Evolutionary conservation across 164 flowering plant genomes (phyloP), one percentile per base, ranked within the genome.

Genomic region (Taxillus chinensis): DNA sequence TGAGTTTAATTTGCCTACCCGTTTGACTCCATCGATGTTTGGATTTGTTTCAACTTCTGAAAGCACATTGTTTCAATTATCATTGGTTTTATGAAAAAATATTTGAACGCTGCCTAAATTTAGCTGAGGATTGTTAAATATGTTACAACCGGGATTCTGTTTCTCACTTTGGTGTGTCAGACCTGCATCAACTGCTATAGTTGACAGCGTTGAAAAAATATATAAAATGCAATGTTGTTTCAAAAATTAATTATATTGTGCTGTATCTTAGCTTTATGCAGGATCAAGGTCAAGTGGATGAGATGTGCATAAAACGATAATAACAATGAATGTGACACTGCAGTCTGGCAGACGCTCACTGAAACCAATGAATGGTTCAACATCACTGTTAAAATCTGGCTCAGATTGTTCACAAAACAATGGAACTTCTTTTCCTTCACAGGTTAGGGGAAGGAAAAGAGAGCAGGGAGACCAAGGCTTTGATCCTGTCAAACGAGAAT

Each of bases 251-350:
- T 27, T 27, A 27, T 27, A 27, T 53, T 7, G 8, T 45, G 8
- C 39, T 55, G 9, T 12, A 45, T 62, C 16, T 61, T 45, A 39
- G 64, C 5, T 59, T 60, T 48, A 12, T 64, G 16, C 77, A 90
- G 97, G 95, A 88, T 52, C 89, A 86, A 67, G 86, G 86, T 75
- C 95, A 90, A 81, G 89, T 90, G 76, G 80, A 88, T 74, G 73
- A 83, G 58, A 76, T 90, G 14, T 72, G 63, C 49, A 77, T 56
- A 88, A 80, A 78, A 84, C 96, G 13, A 75, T 74, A 41, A 45
- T 75, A 82, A 93, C 84, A 75, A 90, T 93, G 99, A 85, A 90
- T 86, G 89, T 77, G 61, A 74, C 85, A 42, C 75, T 73, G 60
- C 95, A 80, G 63, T 73, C 90, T 51, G 91, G 82, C 73, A 88